Evolutionary conservation across 2,329 filamentous ascomycete species (phyloP).

Genomic region (Ophiostoma piceae): DNA sequence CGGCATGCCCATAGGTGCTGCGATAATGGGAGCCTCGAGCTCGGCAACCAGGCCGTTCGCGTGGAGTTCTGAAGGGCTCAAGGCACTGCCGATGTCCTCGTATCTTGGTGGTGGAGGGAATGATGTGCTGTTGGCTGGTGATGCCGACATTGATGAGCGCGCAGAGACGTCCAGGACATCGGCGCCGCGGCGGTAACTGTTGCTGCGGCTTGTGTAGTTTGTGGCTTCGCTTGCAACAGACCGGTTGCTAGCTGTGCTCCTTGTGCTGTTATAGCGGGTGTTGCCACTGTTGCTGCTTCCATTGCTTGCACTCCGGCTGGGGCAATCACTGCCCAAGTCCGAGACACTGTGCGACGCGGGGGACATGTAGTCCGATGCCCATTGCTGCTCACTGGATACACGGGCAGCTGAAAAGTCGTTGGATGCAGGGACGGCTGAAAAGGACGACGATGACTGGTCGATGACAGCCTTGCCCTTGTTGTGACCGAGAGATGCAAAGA

Average conservation of each 20-base stretch:
- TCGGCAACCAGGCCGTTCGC: constrained; percentile 48
- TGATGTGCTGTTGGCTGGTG: constrained; percentile 20
- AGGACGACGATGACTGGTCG: constrained; percentile 26
- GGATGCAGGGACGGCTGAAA: constrained; percentile 6
- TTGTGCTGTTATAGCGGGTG: constrained; percentile 14
- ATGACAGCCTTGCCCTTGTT: constrained; percentile 36
- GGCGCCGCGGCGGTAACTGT: constrained; percentile 13
- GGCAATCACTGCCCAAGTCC: constrained; percentile 16
- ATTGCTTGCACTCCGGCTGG: constrained; percentile 21
- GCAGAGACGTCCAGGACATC: not conserved
- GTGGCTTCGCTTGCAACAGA: constrained; percentile 1
- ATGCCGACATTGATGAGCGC: constrained; percentile 10
- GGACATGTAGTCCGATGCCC: constrained; percentile 4
- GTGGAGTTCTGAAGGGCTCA: constrained; percentile 39
- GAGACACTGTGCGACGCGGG: constrained; percentile 16
- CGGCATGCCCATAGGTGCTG: constrained; percentile 20
- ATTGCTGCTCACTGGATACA: constrained; percentile 1
- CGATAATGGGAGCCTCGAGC: constrained; percentile 46
- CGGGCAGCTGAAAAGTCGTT: not conserved
- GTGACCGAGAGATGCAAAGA: constrained; percentile 50
- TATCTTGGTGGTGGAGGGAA: constrained; percentile 46
- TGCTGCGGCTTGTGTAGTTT: constrained; percentile 17
- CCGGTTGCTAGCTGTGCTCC: constrained; percentile 24
- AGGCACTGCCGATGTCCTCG: constrained; percentile 33
- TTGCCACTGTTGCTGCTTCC: constrained; percentile 17